Evolutionary conservation across 2,329 filamentous ascomycete genomes (phyloP).

Genomic region (Ascocoryne sarcoides): DNA sequence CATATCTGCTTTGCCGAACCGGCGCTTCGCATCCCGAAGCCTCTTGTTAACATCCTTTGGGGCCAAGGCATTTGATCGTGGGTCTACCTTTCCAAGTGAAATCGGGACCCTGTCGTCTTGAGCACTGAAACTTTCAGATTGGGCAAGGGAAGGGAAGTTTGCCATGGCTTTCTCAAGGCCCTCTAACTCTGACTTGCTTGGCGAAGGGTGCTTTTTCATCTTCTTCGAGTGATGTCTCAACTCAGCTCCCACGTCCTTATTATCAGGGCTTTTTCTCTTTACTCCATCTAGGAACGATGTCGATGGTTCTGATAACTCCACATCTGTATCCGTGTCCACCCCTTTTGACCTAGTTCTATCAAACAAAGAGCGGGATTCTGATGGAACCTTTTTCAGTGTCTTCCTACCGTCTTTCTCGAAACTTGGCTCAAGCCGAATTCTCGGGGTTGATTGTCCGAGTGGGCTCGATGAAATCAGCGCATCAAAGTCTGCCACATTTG

Average conservation of each 20-base stretch:
- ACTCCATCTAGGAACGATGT: conserved; percentile 3
- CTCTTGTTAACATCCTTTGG: conserved; percentile 11
- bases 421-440: conserved; percentile 17
- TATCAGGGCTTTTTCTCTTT: conserved; percentile 8
- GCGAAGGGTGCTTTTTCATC: conserved; percentile 22
- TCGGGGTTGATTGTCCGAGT: conserved; percentile 22
- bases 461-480: conserved; percentile 22
- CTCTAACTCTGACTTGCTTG: conserved; percentile 21
- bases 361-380: conserved; percentile 14
- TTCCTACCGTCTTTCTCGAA: conserved; percentile 14
- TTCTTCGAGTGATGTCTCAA: conserved; percentile 6
- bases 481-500: conserved; percentile 13
- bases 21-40: not conserved
- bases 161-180: conserved; percentile 9
- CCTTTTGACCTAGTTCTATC: conserved; percentile 13
- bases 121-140: not conserved
- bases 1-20: not conserved
- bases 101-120: conserved; percentile 10
- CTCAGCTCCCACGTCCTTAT: not conserved
- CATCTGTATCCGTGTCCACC: conserved; percentile 8
- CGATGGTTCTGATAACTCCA: not conserved
- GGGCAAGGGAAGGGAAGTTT: conserved; percentile 2
- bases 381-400: conserved; percentile 12
- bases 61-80: conserved; percentile 2
- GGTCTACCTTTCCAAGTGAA: not conserved